Conservation (phyloP, 768 basidiomycete species). For the Kwoniella newhampshirensis region DNA sequence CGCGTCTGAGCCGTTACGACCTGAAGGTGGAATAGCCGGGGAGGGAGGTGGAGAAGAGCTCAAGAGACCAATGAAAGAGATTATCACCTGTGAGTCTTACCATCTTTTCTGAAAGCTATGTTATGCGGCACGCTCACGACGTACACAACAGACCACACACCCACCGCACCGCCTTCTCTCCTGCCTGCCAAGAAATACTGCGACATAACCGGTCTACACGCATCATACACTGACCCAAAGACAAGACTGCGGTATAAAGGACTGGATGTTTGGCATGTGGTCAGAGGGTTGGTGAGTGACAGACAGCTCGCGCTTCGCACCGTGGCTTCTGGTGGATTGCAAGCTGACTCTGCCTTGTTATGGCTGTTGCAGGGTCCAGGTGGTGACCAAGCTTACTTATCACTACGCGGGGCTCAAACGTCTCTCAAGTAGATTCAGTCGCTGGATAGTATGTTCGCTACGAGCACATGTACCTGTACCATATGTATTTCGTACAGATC, state of each 20-base stretch:
- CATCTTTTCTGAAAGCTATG: neutral
- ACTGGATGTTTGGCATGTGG: slow-evolving; percentile 54
- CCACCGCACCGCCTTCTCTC: slow-evolving; percentile 53
- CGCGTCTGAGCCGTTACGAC: neutral
- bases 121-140: slow-evolving; percentile 1
- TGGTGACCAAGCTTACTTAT: slow-evolving; percentile 51
- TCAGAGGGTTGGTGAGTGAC: slow-evolving; percentile 50
- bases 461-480: too few species aligned
- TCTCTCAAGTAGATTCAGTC: slow-evolving; percentile 36
- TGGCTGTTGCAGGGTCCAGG: slow-evolving; percentile 43
- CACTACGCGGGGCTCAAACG: slow-evolving; percentile 46
- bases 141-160: slow-evolving; percentile 43
- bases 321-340: neutral
- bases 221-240: slow-evolving; percentile 54
- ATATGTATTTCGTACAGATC: too few species aligned
- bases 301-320: neutral
- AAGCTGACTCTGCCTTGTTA: neutral
- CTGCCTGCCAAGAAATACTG: slow-evolving; percentile 56
- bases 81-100: slow-evolving; percentile 48
- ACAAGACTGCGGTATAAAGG: slow-evolving; percentile 54
- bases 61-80: slow-evolving; percentile 32
- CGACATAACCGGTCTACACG: slow-evolving; percentile 56
- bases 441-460: too few species aligned
- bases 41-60: slow-evolving; percentile 12
- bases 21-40: slow-evolving; percentile 1